Base-by-base conservation (phyloP, 1,139 yeast species). In the Magnusiomyces suaveolens region DNA sequence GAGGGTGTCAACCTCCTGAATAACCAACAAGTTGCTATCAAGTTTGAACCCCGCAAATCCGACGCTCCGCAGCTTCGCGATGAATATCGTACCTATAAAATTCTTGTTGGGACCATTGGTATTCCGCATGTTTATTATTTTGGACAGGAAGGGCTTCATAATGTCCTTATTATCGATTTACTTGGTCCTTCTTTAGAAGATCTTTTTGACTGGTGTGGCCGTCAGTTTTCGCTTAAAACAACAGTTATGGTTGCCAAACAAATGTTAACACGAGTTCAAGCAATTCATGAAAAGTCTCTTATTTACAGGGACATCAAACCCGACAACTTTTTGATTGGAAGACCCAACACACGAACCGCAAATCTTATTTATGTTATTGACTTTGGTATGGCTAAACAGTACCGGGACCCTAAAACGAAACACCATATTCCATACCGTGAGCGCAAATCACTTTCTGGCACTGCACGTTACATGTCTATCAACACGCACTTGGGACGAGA, bases 1-100 rank as follows among this genome's bases (percentile, higher is more conserved):
- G 78, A 89, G 58, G 80, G 80, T 18, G 88, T 96, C 46, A 92
- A 92, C 72, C 82, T 92, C 71, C 87, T 92, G 51, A 85, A 95
- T 48, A 97, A 97, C 46, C 97, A 92, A 70, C 96, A 92, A 70
- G 97, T 92, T 52, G 98, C 97, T 63, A 90, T 92, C 74, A 92
- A 92, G 70, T 76, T 92, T 60, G 98, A 92, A 69, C 84, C 87
- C 62, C 82, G 87, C 57, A 78, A 86, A 59, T 96, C 97, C 1
- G 86, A 89, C 66, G 97, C 92, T 68, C 98, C 98, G 1, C 98
- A 92, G 73, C 78, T 92, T 62, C 97, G 90, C 66, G 92, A 92
- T 67, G 98, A 92, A 72, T 96, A 97, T 14, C 83, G 94, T 63
- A 97, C 90, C 39, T 90, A 90, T 74, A 88, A 87, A 69, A 92